phyloP scores from a whole-genome alignment of 352 stramenopile genomes.

The Plasmopara halstedii region DNA sequence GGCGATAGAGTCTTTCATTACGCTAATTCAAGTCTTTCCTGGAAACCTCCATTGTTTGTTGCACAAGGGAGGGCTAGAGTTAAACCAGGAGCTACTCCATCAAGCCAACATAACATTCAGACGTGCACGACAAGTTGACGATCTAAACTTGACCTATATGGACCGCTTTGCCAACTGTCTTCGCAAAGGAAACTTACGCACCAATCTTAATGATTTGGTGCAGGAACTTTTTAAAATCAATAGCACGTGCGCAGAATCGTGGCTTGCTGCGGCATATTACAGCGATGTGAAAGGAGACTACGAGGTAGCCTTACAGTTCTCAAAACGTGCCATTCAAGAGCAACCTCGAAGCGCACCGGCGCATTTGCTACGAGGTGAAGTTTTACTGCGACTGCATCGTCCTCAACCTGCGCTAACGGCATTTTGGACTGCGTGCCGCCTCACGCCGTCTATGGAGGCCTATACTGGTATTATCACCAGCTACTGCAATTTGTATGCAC shows the following conservation, averaged over 20 bases:
- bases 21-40: slow-evolving; percentile 41
- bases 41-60: slow-evolving; percentile 60
- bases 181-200: slow-evolving; percentile 28
- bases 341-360: slow-evolving; percentile 36
- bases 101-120: slow-evolving; percentile 47
- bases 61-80: slow-evolving; percentile 44
- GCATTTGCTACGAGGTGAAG: slow-evolving; percentile 49
- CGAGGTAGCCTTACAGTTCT: slow-evolving; percentile 64
- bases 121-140: slow-evolving; percentile 52
- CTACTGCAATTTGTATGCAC: slow-evolving; percentile 59
- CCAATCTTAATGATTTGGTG: slow-evolving; percentile 58
- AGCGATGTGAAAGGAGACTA: slow-evolving; percentile 67
- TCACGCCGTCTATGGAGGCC: slow-evolving; percentile 53
- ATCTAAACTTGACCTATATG: slow-evolving; percentile 53
- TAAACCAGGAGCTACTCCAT: slow-evolving; percentile 55
- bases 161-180: slow-evolving; percentile 61
- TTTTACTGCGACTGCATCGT: slow-evolving; percentile 54
- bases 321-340: slow-evolving; percentile 47
- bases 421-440: slow-evolving; percentile 57
- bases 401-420: slow-evolving; percentile 54
- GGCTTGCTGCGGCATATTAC: slow-evolving; percentile 71
- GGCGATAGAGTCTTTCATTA: slow-evolving; percentile 30
- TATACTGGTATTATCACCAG: slow-evolving; percentile 67
- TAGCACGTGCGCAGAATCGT: slow-evolving; percentile 40
- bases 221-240: slow-evolving; percentile 64